Evolutionary conservation across 495 filamentous ascomycete species (phyloP).

Genomic region (Penicillium goetzii): DNA sequence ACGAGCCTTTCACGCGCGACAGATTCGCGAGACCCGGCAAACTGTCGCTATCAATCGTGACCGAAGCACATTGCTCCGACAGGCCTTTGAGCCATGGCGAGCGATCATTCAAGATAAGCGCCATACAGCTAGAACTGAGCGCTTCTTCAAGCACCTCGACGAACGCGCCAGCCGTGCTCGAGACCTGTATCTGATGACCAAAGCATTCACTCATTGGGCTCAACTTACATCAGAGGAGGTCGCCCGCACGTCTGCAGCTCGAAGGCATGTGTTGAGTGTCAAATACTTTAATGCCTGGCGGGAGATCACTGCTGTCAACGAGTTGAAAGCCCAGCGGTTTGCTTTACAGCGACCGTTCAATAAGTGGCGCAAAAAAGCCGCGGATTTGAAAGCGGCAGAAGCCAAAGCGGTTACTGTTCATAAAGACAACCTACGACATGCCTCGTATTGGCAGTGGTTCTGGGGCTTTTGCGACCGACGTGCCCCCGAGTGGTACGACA

Average conservation of each 20-base stretch:
- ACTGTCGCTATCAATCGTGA: constrained; percentile 56
- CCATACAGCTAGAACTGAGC: constrained; percentile 54
- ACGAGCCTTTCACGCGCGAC: constrained; percentile 48
- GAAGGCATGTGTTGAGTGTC: constrained; percentile 67
- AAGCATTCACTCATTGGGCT: constrained; percentile 77
- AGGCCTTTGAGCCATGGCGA: constrained; percentile 64
- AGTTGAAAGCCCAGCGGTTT: constrained; percentile 67
- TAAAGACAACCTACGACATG: constrained; percentile 47
- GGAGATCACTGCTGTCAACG: constrained; percentile 70
- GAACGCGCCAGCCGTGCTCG: constrained; percentile 63
- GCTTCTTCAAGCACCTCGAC: constrained; percentile 66
- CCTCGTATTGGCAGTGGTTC: constrained; percentile 60
- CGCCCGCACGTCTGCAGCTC: constrained; percentile 60
- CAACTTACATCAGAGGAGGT: constrained; percentile 63
- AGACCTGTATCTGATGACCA: constrained; percentile 67
- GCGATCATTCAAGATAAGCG: constrained; percentile 51
- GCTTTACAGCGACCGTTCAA: constrained; percentile 59
- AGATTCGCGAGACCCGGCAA: constrained; percentile 52
- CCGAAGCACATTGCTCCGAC: constrained; percentile 53
- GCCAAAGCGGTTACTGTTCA: constrained; percentile 48
- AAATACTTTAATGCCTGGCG: constrained; percentile 81
- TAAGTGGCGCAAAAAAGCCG: constrained; percentile 55
- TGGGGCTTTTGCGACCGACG: constrained; percentile 56
- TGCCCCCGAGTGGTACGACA: constrained; percentile 57
- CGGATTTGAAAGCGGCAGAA: constrained; percentile 38